These are phyloP conservation scores for Brassica carinata DNA, from an alignment of 345 rosid genomes.

Conservation along the genomic window DNA sequence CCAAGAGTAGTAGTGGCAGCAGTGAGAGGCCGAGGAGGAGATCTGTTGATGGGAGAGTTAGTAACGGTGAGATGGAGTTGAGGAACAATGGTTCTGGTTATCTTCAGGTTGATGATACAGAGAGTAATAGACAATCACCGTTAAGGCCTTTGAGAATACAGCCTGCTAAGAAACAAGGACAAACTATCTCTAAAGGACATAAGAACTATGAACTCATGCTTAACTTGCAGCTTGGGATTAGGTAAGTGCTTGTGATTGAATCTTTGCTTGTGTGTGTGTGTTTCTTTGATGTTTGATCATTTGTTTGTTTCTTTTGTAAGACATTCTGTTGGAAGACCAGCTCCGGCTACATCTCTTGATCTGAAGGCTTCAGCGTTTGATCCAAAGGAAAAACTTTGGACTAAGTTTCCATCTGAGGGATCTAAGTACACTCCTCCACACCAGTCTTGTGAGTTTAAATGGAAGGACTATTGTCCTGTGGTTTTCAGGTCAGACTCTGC, in stretches of 20 bases:
- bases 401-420: constrained; percentile 91
- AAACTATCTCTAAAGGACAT: constrained; percentile 86
- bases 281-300: constrained; percentile 14
- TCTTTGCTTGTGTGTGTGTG: background rate
- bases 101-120: constrained; percentile 49
- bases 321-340: constrained; percentile 93
- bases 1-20: constrained; percentile 28
- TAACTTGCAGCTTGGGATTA: constrained; percentile 93
- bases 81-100: constrained; percentile 51
- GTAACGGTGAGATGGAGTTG: constrained; percentile 50
- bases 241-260: constrained; percentile 47
- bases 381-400: constrained; percentile 96
- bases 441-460: constrained; percentile 82
- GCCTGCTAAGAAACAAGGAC: constrained; percentile 77
- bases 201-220: constrained; percentile 98
- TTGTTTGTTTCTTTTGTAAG: constrained; percentile 37
- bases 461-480: constrained; percentile 98
- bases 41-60: constrained; percentile 71
- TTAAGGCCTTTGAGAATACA: constrained; percentile 48
- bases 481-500: constrained; percentile 72
- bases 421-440: constrained; percentile 97
- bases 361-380: constrained; percentile 88
- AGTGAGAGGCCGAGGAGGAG: constrained; percentile 53
- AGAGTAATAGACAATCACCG: constrained; percentile 29
- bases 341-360: constrained; percentile 84